These are phyloP conservation scores for Trichoderma afroharzianum DNA, from an alignment of 2,329 filamentous ascomycete genomes.

Conservation along the genomic window DNA sequence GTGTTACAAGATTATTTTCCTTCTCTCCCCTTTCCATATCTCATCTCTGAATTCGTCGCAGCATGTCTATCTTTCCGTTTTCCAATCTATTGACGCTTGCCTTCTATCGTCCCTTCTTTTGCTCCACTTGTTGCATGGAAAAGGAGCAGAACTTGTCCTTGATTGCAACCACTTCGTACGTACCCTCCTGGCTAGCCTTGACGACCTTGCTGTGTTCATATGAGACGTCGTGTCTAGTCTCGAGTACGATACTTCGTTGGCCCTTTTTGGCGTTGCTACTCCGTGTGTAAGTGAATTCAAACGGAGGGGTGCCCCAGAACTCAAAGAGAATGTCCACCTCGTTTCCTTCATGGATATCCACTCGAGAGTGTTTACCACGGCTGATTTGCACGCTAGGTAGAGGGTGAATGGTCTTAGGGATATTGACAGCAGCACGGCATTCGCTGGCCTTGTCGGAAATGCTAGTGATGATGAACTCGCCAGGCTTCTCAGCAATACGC, in stretches of 20 bases:
- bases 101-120: slow-evolving; percentile 34
- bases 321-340: slow-evolving; percentile 92
- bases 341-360: slow-evolving; percentile 95
- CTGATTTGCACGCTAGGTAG: slow-evolving; percentile 89
- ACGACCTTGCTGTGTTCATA: slow-evolving; percentile 78
- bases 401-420: slow-evolving; percentile 82
- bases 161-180: slow-evolving; percentile 95
- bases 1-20: slow-evolving; percentile 1
- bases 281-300: slow-evolving; percentile 95
- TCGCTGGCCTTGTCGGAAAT: slow-evolving; percentile 85
- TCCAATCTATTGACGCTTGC: background rate
- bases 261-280: slow-evolving; percentile 80
- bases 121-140: slow-evolving; percentile 63
- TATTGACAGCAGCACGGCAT: slow-evolving; percentile 74
- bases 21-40: slow-evolving; percentile 1
- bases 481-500: slow-evolving; percentile 87
- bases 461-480: slow-evolving; percentile 81
- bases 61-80: slow-evolving; percentile 9
- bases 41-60: slow-evolving; percentile 3
- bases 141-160: slow-evolving; percentile 92
- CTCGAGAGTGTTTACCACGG: slow-evolving; percentile 72
- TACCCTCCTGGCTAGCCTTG: slow-evolving; percentile 86
- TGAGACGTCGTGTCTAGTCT: slow-evolving; percentile 84
- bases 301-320: slow-evolving; percentile 92
- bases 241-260: slow-evolving; percentile 74